These are phyloP conservation scores for Zygosaccharomyces pseudorouxii DNA, from an alignment of 805 yeast genomes.

Conservation along the genomic window DNA sequence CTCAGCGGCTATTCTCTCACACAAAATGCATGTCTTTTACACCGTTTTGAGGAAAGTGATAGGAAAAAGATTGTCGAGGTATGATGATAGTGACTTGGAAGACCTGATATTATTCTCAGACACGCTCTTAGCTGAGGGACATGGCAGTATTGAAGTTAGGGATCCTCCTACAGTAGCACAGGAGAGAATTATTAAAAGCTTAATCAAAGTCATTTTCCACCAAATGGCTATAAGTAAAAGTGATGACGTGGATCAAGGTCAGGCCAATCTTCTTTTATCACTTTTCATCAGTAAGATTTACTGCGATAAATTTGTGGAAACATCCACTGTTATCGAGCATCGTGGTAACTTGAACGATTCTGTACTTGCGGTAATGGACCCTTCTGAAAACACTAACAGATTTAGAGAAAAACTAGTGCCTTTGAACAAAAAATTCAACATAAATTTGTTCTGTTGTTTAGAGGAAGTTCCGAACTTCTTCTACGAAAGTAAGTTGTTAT, in stretches of 20 bases:
- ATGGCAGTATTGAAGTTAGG: conserved; percentile 26
- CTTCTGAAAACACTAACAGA: background rate
- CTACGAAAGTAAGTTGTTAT: conserved; percentile 7
- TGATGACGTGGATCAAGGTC: conserved; percentile 20
- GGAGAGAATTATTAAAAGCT: conserved; percentile 19
- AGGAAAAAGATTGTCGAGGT: conserved; percentile 12
- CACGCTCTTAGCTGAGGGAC: conserved; percentile 23
- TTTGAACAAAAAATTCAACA: conserved; percentile 1
- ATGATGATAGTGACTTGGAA: conserved; percentile 4
- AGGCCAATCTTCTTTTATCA: conserved; percentile 24
- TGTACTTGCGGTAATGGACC: background rate
- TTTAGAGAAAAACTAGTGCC: background rate
- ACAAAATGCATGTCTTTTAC: conserved; percentile 12
- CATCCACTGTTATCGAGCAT: background rate
- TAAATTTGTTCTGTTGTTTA: conserved; percentile 17
- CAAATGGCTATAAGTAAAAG: conserved; percentile 12
- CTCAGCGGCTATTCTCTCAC: background rate
- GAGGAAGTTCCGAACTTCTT: conserved; percentile 9
- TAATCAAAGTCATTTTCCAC: conserved; percentile 24
- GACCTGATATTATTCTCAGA: conserved; percentile 12
- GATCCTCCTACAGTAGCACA: conserved; percentile 28
- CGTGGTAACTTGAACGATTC: conserved; percentile 3
- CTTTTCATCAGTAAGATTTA: conserved; percentile 24
- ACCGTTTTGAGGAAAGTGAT: conserved; percentile 16
- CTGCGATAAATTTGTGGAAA: conserved; percentile 14